These are phyloP conservation scores for Periconia sp. DNA, from an alignment of 2,329 filamentous ascomycete species.

Conservation along the genomic window DNA sequence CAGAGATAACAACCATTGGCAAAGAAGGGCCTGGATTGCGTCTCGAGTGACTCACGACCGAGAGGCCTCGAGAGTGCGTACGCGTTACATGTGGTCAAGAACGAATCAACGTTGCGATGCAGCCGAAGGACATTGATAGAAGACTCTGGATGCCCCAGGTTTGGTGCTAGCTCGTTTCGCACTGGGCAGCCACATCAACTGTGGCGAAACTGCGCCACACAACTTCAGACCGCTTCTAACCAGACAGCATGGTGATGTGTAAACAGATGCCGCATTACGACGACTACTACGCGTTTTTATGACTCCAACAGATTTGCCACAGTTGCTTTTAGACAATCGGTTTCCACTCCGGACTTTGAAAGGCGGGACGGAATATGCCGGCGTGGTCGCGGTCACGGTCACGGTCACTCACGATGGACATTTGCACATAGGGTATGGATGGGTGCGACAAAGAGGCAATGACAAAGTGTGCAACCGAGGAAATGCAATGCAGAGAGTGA, in stretches of 20 bases:
- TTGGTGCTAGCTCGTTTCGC: too few species aligned
- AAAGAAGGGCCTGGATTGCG: background rate
- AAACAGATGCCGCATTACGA: slow-evolving; percentile 20
- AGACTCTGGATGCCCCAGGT: too few species aligned
- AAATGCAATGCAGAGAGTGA: slow-evolving; percentile 2
- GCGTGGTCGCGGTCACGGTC: background rate
- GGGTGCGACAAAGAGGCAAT: background rate
- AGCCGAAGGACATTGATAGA: background rate
- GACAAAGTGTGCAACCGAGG: background rate
- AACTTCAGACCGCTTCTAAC: slow-evolving; percentile 7
- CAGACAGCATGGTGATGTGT: slow-evolving; percentile 33
- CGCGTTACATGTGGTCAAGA: background rate
- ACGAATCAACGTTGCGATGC: background rate
- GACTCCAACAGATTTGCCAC: slow-evolving; percentile 29
- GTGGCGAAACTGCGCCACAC: slow-evolving; percentile 17
- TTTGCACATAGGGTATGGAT: background rate
- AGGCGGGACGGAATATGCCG: background rate
- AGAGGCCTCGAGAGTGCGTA: background rate
- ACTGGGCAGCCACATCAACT: slow-evolving; percentile 4
- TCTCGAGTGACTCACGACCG: too few species aligned
- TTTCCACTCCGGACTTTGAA: slow-evolving; percentile 13
- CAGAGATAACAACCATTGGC: background rate
- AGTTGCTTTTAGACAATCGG: slow-evolving; percentile 31
- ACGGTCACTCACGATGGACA: too few species aligned
- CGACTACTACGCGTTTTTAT: slow-evolving; percentile 18